Evolutionary conservation across 2,329 filamentous ascomycete species (phyloP), one percentile per base, ranked within the genome.

Genomic region (Colletotrichum tanaceti): DNA sequence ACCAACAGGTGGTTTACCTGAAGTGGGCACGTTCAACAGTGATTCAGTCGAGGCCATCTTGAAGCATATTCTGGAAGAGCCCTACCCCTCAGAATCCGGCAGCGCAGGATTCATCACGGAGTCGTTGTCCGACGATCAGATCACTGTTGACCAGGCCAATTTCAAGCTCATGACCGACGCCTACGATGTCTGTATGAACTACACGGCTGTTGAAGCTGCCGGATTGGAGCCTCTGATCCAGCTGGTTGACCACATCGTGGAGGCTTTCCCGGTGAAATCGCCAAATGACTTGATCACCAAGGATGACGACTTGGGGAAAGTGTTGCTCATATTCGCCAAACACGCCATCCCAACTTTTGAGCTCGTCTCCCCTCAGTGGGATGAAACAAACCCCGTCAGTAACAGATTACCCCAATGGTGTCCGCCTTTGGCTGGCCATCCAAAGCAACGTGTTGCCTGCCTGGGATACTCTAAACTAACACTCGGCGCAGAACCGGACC

Each of bases 131-230:
- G 50, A 84, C 80, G 74, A 79, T 11, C 80, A 81, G 41, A 82
- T 81, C 4, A 78, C 81, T 0, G 24, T 52, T 16, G 88, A 90
- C 67, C 81, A 86, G 73, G 77, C 85, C 32, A 93, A 91, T 74
- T 92, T 92, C 74, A 78, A 86, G 70, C 90, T 90, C 76, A 79
- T 93, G 73, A 86, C 90, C 74, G 78, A 84, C 60, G 86, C 85
- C 0, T 93, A 92, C 73, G 79, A 87, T 70, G 85, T 89, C 44
- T 93, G 91, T 74, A 84, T 91, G 77, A 83, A 93, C 73, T 85
- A 89, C 74, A 80, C 84, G 5, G 77, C 79, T 9, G 84, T 91
- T 53, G 83, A 85, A 70, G 77, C 84, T 44, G 75, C 5, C 11
- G 90, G 89, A 4, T 79, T 85, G 6, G 75, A 82, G 68, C 89